Percentiles rank a stretch among this genome's conserved stretches.
Evolutionary conservation across 331 rosid species (phyloP).

Genomic region (Arachis monticola): DNA sequence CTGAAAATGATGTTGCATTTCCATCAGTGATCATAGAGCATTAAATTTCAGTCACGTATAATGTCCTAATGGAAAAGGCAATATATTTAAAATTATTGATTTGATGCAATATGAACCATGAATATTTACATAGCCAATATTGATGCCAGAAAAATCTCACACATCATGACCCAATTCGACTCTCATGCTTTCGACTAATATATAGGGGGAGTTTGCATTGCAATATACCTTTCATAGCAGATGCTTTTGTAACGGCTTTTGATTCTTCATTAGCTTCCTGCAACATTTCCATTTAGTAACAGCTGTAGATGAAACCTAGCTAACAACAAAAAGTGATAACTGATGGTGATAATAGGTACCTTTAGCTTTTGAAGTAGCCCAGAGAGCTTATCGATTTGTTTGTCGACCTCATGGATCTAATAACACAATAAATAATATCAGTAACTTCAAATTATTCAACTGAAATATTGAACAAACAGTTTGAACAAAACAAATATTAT

Average conservation of each 20-base stretch:
- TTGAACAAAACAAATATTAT: background rate
- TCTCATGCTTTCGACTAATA: conserved; percentile 26
- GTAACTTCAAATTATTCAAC: conserved; percentile 6
- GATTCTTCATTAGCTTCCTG: conserved; percentile 98
- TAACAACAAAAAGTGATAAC: conserved; percentile 10
- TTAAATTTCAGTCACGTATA: conserved; percentile 5
- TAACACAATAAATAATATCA: conserved; percentile 19
- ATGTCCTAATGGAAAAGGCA: background rate
- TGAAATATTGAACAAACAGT: background rate
- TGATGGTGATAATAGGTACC: conserved; percentile 52
- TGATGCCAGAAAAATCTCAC: conserved; percentile 8
- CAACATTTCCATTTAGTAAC: conserved; percentile 21
- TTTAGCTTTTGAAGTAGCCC: conserved; percentile 78
- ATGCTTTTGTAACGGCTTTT: conserved; percentile 88
- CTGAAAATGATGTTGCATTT: conserved; percentile 54
- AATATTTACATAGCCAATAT: background rate
- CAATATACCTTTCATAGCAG: conserved; percentile 81
- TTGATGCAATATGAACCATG: conserved; percentile 19
- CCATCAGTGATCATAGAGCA: conserved; percentile 17
- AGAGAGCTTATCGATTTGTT: conserved; percentile 74
- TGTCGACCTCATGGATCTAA: conserved; percentile 79
- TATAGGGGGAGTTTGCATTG: conserved; percentile 11
- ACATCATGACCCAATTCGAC: background rate
- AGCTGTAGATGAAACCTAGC: conserved; percentile 24
- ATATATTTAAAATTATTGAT: conserved; percentile 4